Evolutionary conservation across 179 eudicot species (phyloP).

Genomic region (Beta lomatogona): DNA sequence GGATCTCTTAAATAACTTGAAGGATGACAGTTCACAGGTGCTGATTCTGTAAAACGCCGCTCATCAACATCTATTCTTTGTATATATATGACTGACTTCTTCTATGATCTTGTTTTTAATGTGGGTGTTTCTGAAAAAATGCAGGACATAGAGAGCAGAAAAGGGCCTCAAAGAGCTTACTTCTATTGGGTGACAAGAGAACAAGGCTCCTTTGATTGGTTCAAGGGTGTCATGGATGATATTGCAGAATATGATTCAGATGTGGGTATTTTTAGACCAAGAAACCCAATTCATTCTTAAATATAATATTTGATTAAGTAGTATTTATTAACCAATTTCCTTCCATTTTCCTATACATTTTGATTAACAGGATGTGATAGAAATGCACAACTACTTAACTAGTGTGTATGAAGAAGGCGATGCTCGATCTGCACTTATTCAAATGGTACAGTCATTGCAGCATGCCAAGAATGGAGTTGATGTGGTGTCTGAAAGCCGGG

Average conservation of each 20-base stretch:
- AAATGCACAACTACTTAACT: slow-evolving; percentile 95
- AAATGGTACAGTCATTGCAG: slow-evolving; percentile 86
- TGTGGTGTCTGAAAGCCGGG: slow-evolving; percentile 89
- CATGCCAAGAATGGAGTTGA: slow-evolving; percentile 97
- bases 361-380: slow-evolving; percentile 67
- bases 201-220: slow-evolving; percentile 97
- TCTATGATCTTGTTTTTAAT: background rate
- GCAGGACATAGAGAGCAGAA: slow-evolving; percentile 44
- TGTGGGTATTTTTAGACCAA: slow-evolving; percentile 40
- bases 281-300: slow-evolving; percentile 7
- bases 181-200: slow-evolving; percentile 98
- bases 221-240: slow-evolving; percentile 98
- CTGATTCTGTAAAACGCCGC: background rate
- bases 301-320: background rate
- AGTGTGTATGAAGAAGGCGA: slow-evolving; percentile 97
- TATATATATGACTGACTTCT: slow-evolving; percentile 17
- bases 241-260: slow-evolving; percentile 70
- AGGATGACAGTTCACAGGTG: slow-evolving; percentile 37
- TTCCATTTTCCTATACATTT: background rate
- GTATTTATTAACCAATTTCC: background rate
- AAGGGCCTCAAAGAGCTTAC: slow-evolving; percentile 83
- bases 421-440: slow-evolving; percentile 94
- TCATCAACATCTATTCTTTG: background rate
- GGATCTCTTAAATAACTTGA: slow-evolving; percentile 74
- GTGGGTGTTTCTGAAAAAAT: slow-evolving; percentile 5